Conservation (phyloP, 768 basidiomycete genomes). For the Collybia sp. region DNA sequence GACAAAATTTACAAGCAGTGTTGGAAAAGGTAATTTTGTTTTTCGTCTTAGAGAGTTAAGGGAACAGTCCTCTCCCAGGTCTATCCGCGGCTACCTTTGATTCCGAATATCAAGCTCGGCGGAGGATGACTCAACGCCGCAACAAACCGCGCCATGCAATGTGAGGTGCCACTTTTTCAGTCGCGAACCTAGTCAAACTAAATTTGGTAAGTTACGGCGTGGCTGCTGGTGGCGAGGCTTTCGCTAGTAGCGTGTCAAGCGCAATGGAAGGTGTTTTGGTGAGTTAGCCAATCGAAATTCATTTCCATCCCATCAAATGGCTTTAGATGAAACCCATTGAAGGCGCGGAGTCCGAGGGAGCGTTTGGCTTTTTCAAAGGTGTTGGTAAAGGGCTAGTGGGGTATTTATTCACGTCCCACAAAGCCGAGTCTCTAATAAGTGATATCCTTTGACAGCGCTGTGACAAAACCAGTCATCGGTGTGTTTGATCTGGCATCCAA, state of each 20-base stretch:
- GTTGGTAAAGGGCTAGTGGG: slow-evolving; percentile 96
- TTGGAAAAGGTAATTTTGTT: slow-evolving; percentile 75
- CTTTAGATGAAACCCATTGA: slow-evolving; percentile 91
- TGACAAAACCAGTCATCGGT: slow-evolving; percentile 96
- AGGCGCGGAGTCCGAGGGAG: slow-evolving; percentile 92
- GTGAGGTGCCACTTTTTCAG: slow-evolving; percentile 33
- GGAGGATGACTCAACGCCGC: slow-evolving; percentile 83
- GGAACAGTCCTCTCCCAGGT: slow-evolving; percentile 38
- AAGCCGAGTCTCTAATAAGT: background rate
- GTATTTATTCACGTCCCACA: slow-evolving; percentile 29
- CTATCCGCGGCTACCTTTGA: slow-evolving; percentile 97
- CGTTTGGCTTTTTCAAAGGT: slow-evolving; percentile 96
- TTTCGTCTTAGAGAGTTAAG: background rate
- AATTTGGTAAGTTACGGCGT: slow-evolving; percentile 75
- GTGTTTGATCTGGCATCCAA: slow-evolving; percentile 96
- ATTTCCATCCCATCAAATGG: background rate
- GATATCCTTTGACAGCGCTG: slow-evolving; percentile 46
- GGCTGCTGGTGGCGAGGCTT: slow-evolving; percentile 87
- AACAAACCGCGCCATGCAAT: slow-evolving; percentile 97
- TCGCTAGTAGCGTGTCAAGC: slow-evolving; percentile 91
- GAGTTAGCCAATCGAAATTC: slow-evolving; percentile 4
- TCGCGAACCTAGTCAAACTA: background rate
- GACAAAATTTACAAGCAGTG: slow-evolving; percentile 97
- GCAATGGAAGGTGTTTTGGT: slow-evolving; percentile 96
- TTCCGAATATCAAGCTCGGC: slow-evolving; percentile 87